A percentile compares a stretch with the other conserved stretches of the same genome.
These are phyloP conservation scores for Pseudomonodictys pantanalensis DNA, from an alignment of 495 filamentous ascomycete species.

Conservation along the genomic window DNA sequence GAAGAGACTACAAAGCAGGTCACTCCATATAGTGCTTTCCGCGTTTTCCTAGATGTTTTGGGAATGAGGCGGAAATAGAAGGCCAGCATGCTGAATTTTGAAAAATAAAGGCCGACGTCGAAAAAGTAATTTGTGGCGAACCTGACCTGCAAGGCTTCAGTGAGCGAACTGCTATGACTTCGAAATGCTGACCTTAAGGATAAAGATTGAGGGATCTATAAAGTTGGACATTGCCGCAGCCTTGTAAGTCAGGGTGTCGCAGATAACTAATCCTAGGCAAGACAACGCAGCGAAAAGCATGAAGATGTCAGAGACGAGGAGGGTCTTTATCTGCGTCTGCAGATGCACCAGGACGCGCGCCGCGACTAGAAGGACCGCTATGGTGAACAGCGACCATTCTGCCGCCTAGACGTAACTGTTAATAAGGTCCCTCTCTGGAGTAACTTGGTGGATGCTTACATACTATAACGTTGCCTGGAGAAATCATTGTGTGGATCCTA, in stretches of 20 bases:
- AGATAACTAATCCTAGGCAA: not conserved
- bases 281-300: not conserved
- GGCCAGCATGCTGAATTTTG: not conserved
- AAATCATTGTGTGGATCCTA: not conserved
- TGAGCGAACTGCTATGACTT: not conserved
- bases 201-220: not conserved
- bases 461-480: not conserved
- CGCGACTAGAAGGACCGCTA: not conserved
- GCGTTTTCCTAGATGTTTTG: not conserved
- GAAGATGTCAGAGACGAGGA: not conserved
- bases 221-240: not conserved
- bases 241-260: not conserved
- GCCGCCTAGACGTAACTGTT: not conserved
- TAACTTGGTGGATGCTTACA: not conserved
- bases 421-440: not conserved
- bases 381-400: not conserved
- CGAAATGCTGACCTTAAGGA: not conserved
- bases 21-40: not conserved
- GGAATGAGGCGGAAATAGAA: not conserved
- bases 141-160: not conserved
- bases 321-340: too few relatives aligned
- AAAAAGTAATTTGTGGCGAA: slow-evolving; percentile 3
- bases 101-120: not conserved
- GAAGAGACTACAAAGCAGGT: not conserved
- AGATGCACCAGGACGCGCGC: not conserved